Base-by-base conservation (phyloP, 2,329 filamentous ascomycete species). In the Botryotinia convoluta region DNA sequence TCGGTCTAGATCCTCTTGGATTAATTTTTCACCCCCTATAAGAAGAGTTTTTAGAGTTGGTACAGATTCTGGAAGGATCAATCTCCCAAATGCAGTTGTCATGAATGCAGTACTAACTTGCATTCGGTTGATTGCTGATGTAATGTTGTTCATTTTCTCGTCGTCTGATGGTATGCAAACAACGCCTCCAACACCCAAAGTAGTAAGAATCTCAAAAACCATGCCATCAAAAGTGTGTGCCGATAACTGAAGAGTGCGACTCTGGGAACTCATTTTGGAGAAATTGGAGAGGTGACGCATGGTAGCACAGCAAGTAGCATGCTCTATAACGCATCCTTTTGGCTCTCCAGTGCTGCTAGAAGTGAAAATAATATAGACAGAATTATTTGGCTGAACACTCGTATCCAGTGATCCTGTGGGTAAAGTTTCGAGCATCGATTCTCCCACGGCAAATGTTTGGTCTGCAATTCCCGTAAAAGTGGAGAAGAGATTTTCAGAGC, bases 11-110 rank as follows among this genome's bases (percentile, higher is more conserved):
- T 83, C 80, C 35, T 87, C 83, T 87, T 87, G 61, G 86, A 85
- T 18, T 90, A 96, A 60, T 95, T 87, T 93, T 95, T 97, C 82
- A 96, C 94, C 12, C 93, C 94, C 77, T 95, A 97, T 0, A 93
- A 97, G 51, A 95, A 84, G 1, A 96, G 84, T 6, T 93, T 83
- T 72, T 86, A 97, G 82, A 0, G 83, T 83, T 0, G 93, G 93
- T 0, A 91, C 92, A 20, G 96, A 93, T 0, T 92, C 95, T 0
- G 94, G 94, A 0, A 93, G 96, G 71, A 97, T 84, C 82, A 97
- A 93, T 75, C 91, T 93, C 0, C 65, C 73, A 45, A 78, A 62
- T 18, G 77, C 72, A 37, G 77, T 73, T 35, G 76, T 78, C 48
- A 77, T 62, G n/a, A 74, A 51, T 16, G 76, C 75, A 65, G 72